Base-by-base conservation (phyloP, 2,329 filamentous ascomycete genomes). In the Aureobasidium uvarum region DNA sequence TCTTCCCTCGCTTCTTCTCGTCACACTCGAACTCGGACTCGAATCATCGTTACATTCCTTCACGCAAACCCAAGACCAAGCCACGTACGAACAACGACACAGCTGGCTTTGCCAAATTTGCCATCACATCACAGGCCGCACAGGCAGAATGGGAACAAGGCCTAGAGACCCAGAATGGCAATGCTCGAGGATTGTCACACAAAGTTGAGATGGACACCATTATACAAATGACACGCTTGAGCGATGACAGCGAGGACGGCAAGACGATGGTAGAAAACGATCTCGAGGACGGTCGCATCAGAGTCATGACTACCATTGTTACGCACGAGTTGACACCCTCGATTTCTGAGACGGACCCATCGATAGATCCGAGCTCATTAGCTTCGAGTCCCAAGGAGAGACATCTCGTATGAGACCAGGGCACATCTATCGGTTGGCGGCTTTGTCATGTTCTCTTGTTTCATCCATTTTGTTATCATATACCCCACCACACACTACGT, bases 101-200 rank as follows among this genome's bases (percentile, higher is more conserved):
- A 14, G 31, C 8, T 11, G 63, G 63, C 41, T 65, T 58, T n/a
- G 20, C 55, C 5, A 54, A 45, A 13, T 65, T 50, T 14, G 25
- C 50, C 23, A 36, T 50, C 23, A 58, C 54, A 45, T 62, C 58
- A n/a, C 51, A 59, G 8, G 41, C 43, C 14, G 63, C 39, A 1
- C 23, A 38, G 11, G 33, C 63, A 2, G 52, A 58, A 16, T 65
- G 63, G 63, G 33, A 43, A 13, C 63, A 65, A 38, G 52, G 33
- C 10, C 18, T 65, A 18, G 10, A 45, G 11, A 14, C 28, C 72
- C 67, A 81, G 31, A 79, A 82, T 78, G 84, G 82, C 33, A 84
- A 79, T 8, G 83, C 60, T 8, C 33, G 14, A 28, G 58, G 36
- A 10, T 8, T 51, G 2, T 39, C 43, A 20, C 48, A 62, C 59